phyloP scores from a whole-genome alignment of 1,139 yeast genomes.

The Spathaspora sp. region DNA sequence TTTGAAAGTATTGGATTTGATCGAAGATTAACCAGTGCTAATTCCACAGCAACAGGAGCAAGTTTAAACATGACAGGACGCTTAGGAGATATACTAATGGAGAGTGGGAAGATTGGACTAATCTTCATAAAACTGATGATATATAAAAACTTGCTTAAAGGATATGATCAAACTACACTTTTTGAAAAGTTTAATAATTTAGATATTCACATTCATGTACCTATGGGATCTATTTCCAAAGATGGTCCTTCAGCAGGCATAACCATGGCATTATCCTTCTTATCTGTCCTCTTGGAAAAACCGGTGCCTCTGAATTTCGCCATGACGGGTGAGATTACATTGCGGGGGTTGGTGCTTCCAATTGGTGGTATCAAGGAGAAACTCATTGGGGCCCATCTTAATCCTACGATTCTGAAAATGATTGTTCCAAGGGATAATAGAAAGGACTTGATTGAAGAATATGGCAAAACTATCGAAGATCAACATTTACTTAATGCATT shows the following conservation, averaged over 20 bases:
- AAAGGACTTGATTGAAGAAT: slow-evolving; percentile 65
- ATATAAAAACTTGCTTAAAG: slow-evolving; percentile 31
- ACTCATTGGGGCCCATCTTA: slow-evolving; percentile 78
- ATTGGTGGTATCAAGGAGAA: slow-evolving; percentile 91
- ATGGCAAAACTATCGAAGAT: slow-evolving; percentile 37
- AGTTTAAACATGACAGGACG: slow-evolving; percentile 76
- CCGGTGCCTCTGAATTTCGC: slow-evolving; percentile 73
- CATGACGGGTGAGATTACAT: slow-evolving; percentile 92
- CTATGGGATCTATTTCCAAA: slow-evolving; percentile 83
- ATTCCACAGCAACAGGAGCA: slow-evolving; percentile 20
- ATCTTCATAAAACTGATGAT: slow-evolving; percentile 68
- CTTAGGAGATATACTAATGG: slow-evolving; percentile 79
- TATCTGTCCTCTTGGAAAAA: slow-evolving; percentile 66
- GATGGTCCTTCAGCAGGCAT: slow-evolving; percentile 96
- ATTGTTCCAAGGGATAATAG: slow-evolving; percentile 71
- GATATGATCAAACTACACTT: slow-evolving; percentile 25
- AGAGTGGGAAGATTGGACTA: slow-evolving; percentile 78
- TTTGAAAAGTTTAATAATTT: slow-evolving; percentile 48
- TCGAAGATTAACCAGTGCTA: slow-evolving; percentile 40
- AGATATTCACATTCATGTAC: slow-evolving; percentile 83
- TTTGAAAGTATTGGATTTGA: slow-evolving; percentile 75
- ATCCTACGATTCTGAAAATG: slow-evolving; percentile 53
- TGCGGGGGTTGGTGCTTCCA: slow-evolving; percentile 82
- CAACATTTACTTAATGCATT: slow-evolving; percentile 31
- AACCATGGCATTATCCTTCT: slow-evolving; percentile 79